These are phyloP conservation scores for Talaromyces adpressus DNA, from an alignment of 495 filamentous ascomycete genomes.

Conservation along the genomic window DNA sequence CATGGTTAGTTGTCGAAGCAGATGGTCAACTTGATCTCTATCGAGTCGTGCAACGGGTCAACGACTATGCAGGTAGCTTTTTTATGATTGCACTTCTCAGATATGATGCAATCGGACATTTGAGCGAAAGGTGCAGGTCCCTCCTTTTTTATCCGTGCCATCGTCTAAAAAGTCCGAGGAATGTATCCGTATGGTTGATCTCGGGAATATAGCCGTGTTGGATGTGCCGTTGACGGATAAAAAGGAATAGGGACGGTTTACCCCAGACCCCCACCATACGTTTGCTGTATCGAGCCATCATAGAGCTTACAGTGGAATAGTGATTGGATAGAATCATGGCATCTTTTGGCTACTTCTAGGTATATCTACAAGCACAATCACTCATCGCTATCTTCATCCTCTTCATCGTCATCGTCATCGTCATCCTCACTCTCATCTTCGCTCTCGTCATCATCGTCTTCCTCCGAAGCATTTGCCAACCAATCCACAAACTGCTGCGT, in stretches of 20 bases:
- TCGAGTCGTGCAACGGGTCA: too few relatives aligned
- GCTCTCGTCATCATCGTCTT: slow-evolving; percentile 64
- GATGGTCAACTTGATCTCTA: too few relatives aligned
- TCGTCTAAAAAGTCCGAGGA: not conserved
- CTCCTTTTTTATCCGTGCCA: not conserved
- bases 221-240: not conserved
- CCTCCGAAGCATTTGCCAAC: slow-evolving; percentile 75
- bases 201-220: not conserved
- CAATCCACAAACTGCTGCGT: slow-evolving; percentile 78
- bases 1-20: too few relatives aligned
- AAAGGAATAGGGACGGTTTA: not conserved
- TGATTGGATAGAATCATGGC: not conserved
- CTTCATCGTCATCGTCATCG: slow-evolving; percentile 18
- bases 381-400: slow-evolving; percentile 9
- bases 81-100: too few relatives aligned
- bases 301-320: not conserved
- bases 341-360: not conserved
- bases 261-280: not conserved
- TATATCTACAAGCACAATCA: slow-evolving; percentile 3
- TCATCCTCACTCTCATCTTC: slow-evolving; percentile 34
- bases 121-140: not conserved
- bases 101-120: not conserved
- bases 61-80: too few relatives aligned
- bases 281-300: too few relatives aligned
- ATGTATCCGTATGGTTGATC: not conserved